Conservation (phyloP, 2,329 filamentous ascomycete species). For the Graphilbum sp. region DNA sequence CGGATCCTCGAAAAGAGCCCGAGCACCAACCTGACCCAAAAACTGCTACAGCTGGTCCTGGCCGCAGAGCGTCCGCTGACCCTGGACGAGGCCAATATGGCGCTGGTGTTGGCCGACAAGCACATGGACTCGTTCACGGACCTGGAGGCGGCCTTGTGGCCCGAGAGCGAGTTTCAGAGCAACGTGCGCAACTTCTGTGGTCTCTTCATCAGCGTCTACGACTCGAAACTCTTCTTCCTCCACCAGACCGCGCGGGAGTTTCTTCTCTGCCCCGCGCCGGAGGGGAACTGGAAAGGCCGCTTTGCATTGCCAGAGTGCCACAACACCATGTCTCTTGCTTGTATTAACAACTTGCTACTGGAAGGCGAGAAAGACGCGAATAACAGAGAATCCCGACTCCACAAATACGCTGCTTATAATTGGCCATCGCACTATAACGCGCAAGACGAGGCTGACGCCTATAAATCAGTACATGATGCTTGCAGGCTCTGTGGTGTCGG, state of each 20-base stretch:
- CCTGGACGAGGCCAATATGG: conserved; percentile 9
- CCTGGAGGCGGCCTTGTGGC: not conserved
- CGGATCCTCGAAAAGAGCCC: conserved; percentile 9
- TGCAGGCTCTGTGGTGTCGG: too few relatives aligned
- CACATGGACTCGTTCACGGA: not conserved
- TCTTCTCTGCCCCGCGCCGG: too few relatives aligned
- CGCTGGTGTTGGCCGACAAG: conserved; percentile 1
- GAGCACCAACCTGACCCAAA: conserved; percentile 1
- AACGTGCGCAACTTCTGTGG: conserved; percentile 10
- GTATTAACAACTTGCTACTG: too few relatives aligned
- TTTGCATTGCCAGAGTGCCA: too few relatives aligned
- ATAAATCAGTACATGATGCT: too few relatives aligned
- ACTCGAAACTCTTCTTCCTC: conserved; percentile 11
- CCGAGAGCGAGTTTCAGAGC: conserved; percentile 4
- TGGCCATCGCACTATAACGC: too few relatives aligned
- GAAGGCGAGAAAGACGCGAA: too few relatives aligned
- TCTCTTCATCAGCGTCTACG: conserved; percentile 10
- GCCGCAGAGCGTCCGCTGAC: conserved; percentile 8
- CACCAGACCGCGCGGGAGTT: conserved; percentile 13
- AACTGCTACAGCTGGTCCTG: conserved; percentile 6
- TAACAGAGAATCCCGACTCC: too few relatives aligned
- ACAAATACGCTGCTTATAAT: too few relatives aligned
- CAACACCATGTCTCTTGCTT: too few relatives aligned
- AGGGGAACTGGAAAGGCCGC: too few relatives aligned
- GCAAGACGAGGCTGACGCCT: too few relatives aligned